Percentiles rank a stretch among this genome's conserved stretches.
Conservation (phyloP, 1,284 basidiomycete genomes). For the Cryptococcus neoformans region DNA sequence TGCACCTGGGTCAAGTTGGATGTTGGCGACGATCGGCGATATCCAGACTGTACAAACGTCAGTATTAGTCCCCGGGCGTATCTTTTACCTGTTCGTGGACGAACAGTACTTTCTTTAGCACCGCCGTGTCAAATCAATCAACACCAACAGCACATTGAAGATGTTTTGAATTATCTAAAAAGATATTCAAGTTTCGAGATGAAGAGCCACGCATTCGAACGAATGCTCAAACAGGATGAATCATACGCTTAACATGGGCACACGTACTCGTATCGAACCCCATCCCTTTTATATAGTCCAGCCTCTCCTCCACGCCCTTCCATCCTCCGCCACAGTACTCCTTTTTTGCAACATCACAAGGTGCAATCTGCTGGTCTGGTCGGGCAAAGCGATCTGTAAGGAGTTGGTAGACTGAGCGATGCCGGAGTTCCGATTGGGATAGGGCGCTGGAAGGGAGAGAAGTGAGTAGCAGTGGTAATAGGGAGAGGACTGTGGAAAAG, state of each 20-base stretch:
- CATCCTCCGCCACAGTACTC: constrained; percentile 47
- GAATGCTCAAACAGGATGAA: too few species aligned
- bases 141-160: too few species aligned
- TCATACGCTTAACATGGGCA: background rate
- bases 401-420: constrained; percentile 47
- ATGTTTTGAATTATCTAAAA: background rate
- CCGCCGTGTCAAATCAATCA: too few species aligned
- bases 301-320: constrained; percentile 43
- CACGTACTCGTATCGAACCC: constrained; percentile 47
- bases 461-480: constrained; percentile 2
- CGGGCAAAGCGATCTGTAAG: constrained; percentile 48
- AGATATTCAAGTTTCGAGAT: too few species aligned
- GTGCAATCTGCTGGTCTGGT: constrained; percentile 19
- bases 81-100: too few species aligned
- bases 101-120: too few species aligned
- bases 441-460: constrained; percentile 18
- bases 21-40: constrained; percentile 49
- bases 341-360: constrained; percentile 32
- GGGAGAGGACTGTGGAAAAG: constrained; percentile 1
- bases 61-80: background rate
- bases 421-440: constrained; percentile 26
- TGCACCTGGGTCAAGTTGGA: constrained; percentile 23
- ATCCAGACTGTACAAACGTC: constrained; percentile 48
- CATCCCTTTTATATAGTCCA: constrained; percentile 49
- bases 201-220: too few species aligned